These are phyloP conservation scores for Macadamia tetraphylla DNA, from an alignment of 164 flowering plant genomes.

Conservation along the genomic window DNA sequence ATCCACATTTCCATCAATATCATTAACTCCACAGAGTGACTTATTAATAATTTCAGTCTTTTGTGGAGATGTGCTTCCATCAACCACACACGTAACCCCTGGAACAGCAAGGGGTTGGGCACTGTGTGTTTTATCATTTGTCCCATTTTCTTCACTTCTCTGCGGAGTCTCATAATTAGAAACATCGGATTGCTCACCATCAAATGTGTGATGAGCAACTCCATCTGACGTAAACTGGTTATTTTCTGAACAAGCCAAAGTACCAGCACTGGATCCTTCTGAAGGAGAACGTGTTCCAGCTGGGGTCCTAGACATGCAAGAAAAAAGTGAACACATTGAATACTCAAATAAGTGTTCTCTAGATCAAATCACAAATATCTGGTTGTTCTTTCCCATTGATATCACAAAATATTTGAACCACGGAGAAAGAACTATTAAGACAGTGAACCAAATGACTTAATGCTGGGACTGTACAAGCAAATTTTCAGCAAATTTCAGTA, in stretches of 20 bases:
- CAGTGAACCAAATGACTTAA: background rate
- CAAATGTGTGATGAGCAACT: slow-evolving; percentile 24
- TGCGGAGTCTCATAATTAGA: slow-evolving; percentile 35
- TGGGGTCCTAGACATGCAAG: slow-evolving; percentile 30
- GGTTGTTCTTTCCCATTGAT: background rate
- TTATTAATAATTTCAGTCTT: slow-evolving; percentile 13
- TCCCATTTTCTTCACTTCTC: slow-evolving; percentile 24
- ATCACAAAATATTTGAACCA: background rate
- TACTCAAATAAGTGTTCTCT: background rate
- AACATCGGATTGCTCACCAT: slow-evolving; percentile 34
- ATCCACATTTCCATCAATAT: slow-evolving; percentile 17
- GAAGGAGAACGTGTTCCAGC: slow-evolving; percentile 26
- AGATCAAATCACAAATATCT: background rate
- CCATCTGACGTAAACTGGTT: slow-evolving; percentile 19
- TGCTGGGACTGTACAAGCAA: background rate
- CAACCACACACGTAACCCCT: slow-evolving; percentile 42
- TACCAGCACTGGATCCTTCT: slow-evolving; percentile 19
- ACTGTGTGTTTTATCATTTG: slow-evolving; percentile 36
- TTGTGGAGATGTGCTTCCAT: slow-evolving; percentile 26
- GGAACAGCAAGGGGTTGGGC: slow-evolving; percentile 47
- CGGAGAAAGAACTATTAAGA: background rate
- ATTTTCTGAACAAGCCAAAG: slow-evolving; percentile 19
- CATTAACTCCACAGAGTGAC: slow-evolving; percentile 16
- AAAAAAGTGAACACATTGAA: slow-evolving; percentile 15
- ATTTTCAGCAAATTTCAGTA: background rate